Conservation (phyloP, 108 stramenopile genomes). For the Mediolabrus comicus region DNA sequence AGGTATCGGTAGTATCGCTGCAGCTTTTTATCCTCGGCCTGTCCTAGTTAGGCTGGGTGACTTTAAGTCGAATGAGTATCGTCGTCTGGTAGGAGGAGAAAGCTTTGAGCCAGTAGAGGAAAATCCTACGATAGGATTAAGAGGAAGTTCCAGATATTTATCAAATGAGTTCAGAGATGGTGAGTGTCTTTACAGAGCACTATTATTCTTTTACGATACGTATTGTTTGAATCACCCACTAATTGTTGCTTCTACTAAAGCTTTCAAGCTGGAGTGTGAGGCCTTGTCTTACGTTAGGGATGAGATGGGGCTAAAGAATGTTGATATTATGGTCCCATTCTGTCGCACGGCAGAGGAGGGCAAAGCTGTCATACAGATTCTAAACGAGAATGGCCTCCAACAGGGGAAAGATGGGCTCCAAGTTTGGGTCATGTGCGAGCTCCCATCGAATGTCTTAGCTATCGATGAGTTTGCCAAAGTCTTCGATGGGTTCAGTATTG, state of each 20-base stretch:
- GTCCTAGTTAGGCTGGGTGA: conserved; percentile 49
- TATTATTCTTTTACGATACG: no score
- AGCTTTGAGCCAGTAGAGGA: conserved; percentile 53
- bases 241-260: neutral
- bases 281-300: conserved; percentile 39
- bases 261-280: conserved; percentile 46
- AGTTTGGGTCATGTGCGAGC: conserved; percentile 52
- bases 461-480: conserved; percentile 41
- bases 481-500: conserved; percentile 53
- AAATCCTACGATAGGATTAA: conserved; percentile 51
- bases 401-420: conserved; percentile 39
- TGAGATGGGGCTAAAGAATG: conserved; percentile 51
- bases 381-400: conserved; percentile 37
- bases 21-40: conserved; percentile 47
- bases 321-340: conserved; percentile 51
- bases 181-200: neutral
- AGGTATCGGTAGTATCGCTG: conserved; percentile 47
- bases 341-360: conserved; percentile 43
- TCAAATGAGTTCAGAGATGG: conserved; percentile 39
- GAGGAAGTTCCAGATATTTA: conserved; percentile 44
- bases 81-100: conserved; percentile 41
- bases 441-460: conserved; percentile 48
- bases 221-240: neutral
- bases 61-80: conserved; percentile 53
- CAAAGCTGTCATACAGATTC: conserved; percentile 31